Conservation (phyloP, 2,329 filamentous ascomycete species). For the Metarhizium guizhouense region DNA sequence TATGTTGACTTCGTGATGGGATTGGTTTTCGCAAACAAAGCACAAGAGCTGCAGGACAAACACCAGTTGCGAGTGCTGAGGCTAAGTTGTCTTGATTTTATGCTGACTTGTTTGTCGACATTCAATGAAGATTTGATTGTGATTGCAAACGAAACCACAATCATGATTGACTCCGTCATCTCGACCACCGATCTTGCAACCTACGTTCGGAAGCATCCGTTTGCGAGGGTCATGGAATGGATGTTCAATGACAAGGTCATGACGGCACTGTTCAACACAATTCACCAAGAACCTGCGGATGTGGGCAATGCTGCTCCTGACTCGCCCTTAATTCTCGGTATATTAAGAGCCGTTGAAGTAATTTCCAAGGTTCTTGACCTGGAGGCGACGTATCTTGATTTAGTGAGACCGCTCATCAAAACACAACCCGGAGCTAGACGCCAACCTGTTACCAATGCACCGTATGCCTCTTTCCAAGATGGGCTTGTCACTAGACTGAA, state of each 20-base stretch:
- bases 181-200: slow-evolving; percentile 63
- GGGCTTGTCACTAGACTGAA: slow-evolving; percentile 73
- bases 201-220: slow-evolving; percentile 86
- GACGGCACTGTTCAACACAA: slow-evolving; percentile 64
- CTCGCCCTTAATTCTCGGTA: slow-evolving; percentile 71
- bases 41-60: slow-evolving; percentile 55
- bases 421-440: slow-evolving; percentile 51
- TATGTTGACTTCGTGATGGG: slow-evolving; percentile 90
- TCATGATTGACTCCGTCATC: slow-evolving; percentile 68
- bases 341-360: slow-evolving; percentile 74
- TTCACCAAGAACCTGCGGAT: slow-evolving; percentile 66
- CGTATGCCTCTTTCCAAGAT: slow-evolving; percentile 86
- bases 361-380: slow-evolving; percentile 76
- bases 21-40: slow-evolving; percentile 61
- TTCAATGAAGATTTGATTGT: slow-evolving; percentile 94
- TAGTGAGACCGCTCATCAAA: slow-evolving; percentile 73
- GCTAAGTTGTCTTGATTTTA: slow-evolving; percentile 76
- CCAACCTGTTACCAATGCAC: slow-evolving; percentile 53
- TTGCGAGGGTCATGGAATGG: slow-evolving; percentile 94
- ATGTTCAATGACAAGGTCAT: slow-evolving; percentile 90
- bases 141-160: slow-evolving; percentile 68
- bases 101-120: slow-evolving; percentile 65
- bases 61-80: slow-evolving; percentile 65
- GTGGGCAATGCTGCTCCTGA: slow-evolving; percentile 65
- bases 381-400: slow-evolving; percentile 83